Base-by-base conservation (phyloP, 805 yeast genomes). In the Sugiyamaella chiloensis region DNA sequence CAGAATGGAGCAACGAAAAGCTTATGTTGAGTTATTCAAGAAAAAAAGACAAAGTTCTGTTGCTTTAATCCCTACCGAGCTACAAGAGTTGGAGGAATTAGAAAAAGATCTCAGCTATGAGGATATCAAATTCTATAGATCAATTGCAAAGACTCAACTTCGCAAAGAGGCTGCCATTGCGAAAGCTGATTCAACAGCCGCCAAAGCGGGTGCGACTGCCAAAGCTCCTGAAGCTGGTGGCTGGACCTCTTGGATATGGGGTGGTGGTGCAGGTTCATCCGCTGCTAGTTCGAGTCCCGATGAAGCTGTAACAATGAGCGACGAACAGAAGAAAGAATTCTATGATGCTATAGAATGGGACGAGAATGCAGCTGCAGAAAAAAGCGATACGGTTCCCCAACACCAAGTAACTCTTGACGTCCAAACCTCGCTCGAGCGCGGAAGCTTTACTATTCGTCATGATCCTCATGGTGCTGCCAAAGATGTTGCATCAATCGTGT, bases 281-380 rank as follows among this genome's bases (percentile, higher is more conserved):
- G 26, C 44, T 27, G 35, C 49, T 19, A 44, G 47, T 19, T 52
- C 49, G 5, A 59, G 58, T 1, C 50, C 56, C 1, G 66, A 67
- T 5, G 70, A 72, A 2, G 68, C 72, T 2, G 62, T 81, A 23
- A 70, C 72, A 5, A 76, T 93, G 63, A 79, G 93, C 0, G 96
- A 87, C 11, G 96, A 89, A 55, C 96, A 93, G 60, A 75, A 87
- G 53, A 76, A 87, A 60, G 99, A 95, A 50, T 71, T 93, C 17
- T 90, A 88, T 60, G 95, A 87, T 51, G 95, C 97, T 0, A 90
- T 93, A 54, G 99, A 90, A 53, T 90, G 83, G 62, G 87, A 90
- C 56, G 96, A 90, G 52, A 59, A 73, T 1, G 80, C 79, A 24
- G 69, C 83, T 1, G 40, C 53, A 11, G 37, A 58, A 14, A 64